A percentile compares a stretch with the other conserved stretches of the same genome.
Conservation (phyloP, 2,329 filamentous ascomycete genomes). For the Calonectria naviculata region DNA sequence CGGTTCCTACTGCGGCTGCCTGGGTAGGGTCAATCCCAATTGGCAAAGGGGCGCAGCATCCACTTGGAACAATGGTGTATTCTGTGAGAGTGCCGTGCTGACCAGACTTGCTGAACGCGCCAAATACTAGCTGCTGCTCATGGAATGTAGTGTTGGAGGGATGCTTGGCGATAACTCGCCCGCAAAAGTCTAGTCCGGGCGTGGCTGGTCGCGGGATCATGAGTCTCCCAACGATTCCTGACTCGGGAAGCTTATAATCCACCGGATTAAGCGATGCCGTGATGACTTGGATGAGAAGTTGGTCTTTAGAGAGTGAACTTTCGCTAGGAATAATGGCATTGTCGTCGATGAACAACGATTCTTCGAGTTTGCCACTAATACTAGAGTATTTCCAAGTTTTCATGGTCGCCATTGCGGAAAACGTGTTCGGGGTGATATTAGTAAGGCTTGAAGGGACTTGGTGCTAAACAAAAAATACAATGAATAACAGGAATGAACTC, state of each 20-base stretch:
- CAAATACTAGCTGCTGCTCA: conserved; percentile 6
- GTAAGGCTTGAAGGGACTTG: too few relatives aligned
- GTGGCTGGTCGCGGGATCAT: conserved; percentile 43
- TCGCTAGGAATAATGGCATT: not conserved
- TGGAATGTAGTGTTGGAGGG: conserved; percentile 3
- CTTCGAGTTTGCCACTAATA: not conserved
- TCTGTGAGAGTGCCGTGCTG: not conserved
- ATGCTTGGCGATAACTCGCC: conserved; percentile 49
- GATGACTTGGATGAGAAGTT: conserved; percentile 51
- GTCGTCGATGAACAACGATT: not conserved
- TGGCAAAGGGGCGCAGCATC: not conserved
- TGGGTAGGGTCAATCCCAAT: conserved; percentile 1
- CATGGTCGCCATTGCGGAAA: not conserved
- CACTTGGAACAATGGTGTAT: not conserved
- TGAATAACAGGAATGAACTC: too few relatives aligned
- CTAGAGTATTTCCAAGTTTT: conserved; percentile 9
- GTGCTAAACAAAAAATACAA: not conserved
- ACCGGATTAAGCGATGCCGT: conserved; percentile 52
- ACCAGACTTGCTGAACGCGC: not conserved
- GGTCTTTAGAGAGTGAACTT: conserved; percentile 19
- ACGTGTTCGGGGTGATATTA: not conserved
- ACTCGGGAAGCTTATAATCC: conserved; percentile 54
- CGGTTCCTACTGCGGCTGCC: conserved; percentile 18
- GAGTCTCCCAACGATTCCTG: conserved; percentile 44
- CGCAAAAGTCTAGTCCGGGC: conserved; percentile 58